These are phyloP conservation scores for Sclerotinia trifoliorum DNA, from an alignment of 2,329 filamentous ascomycete genomes.

Conservation along the genomic window DNA sequence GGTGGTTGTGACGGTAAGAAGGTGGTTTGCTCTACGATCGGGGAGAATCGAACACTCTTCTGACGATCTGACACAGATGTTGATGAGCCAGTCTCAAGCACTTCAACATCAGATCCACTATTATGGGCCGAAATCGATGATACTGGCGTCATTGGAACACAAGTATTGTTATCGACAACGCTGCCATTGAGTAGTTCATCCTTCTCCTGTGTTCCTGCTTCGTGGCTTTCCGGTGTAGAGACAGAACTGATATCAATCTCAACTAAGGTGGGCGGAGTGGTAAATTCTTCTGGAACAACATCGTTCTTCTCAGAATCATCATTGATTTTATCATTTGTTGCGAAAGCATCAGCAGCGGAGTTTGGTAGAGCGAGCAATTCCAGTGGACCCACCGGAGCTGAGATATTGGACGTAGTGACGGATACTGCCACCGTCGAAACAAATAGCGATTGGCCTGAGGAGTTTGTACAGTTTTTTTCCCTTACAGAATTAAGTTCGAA, in stretches of 20 bases:
- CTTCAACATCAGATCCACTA: conserved; percentile 27
- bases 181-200: background rate
- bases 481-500: background rate
- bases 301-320: background rate
- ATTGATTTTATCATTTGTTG: background rate
- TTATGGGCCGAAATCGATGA: conserved; percentile 13
- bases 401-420: background rate
- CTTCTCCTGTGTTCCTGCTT: background rate
- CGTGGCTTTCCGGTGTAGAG: background rate
- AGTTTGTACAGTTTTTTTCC: background rate
- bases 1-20: conserved; percentile 52
- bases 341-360: background rate
- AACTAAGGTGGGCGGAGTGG: background rate
- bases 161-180: background rate
- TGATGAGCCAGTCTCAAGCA: conserved; percentile 17
- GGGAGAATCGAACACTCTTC: conserved; percentile 72
- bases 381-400: conserved; percentile 34
- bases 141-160: background rate
- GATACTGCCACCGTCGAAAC: background rate
- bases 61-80: conserved; percentile 43
- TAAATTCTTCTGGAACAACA: background rate
- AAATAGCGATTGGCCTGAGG: too few species aligned
- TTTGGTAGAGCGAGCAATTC: conserved; percentile 57
- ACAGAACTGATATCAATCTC: background rate
- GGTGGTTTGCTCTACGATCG: conserved; percentile 63